Conservation (phyloP, 257 asterid species). For the Verbena officinalis region DNA sequence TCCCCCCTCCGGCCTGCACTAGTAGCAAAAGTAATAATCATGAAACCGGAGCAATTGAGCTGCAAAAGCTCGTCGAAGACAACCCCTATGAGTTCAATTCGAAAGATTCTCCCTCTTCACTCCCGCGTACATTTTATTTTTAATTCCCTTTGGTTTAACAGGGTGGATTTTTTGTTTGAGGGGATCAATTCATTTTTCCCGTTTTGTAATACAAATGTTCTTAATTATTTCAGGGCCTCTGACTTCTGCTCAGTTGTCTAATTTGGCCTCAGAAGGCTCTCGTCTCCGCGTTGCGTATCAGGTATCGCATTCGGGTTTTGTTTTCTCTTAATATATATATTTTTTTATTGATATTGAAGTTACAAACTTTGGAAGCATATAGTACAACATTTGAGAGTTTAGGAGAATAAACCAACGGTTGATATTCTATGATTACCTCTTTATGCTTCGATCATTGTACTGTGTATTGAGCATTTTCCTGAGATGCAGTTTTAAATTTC, state of each 20-base stretch:
- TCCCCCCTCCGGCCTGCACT: slow-evolving; percentile 42
- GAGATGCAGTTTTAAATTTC: slow-evolving; percentile 4
- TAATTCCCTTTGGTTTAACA: background rate
- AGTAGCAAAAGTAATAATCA: slow-evolving; percentile 33
- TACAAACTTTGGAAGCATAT: slow-evolving; percentile 7
- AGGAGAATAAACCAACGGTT: too few species aligned
- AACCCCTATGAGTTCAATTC: slow-evolving; percentile 46
- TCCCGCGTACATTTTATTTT: slow-evolving; percentile 60
- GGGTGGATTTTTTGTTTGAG: background rate
- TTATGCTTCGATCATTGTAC: slow-evolving; percentile 24
- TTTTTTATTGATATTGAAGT: background rate
- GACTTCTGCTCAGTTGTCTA: slow-evolving; percentile 76
- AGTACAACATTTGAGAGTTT: slow-evolving; percentile 15
- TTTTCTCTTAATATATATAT: background rate
- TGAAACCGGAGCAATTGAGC: slow-evolving; percentile 50
- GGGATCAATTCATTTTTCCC: background rate
- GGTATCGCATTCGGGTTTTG: slow-evolving; percentile 43
- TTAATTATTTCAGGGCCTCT: slow-evolving; percentile 65
- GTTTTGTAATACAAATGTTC: slow-evolving; percentile 5
- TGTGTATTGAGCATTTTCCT: background rate
- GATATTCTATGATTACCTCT: background rate
- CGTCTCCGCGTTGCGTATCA: slow-evolving; percentile 98
- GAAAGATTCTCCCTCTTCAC: slow-evolving; percentile 62
- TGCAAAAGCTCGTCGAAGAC: slow-evolving; percentile 58
- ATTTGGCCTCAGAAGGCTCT: slow-evolving; percentile 73